Conservation (phyloP, 352 stramenopile genomes). For the Pythium sukuiense region DNA sequence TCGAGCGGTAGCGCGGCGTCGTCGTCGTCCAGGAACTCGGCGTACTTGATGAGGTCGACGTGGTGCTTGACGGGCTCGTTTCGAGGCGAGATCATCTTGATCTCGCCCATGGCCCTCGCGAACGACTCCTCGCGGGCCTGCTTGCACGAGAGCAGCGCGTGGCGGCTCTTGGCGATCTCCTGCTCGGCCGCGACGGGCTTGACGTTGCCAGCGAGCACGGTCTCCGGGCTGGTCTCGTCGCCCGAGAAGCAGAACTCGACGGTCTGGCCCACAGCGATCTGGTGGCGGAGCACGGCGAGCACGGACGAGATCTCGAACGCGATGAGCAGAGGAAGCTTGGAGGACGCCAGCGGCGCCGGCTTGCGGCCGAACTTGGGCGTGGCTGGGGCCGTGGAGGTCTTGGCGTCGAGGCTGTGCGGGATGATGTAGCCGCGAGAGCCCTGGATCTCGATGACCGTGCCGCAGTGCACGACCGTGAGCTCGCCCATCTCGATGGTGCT, state of each 20-base stretch:
- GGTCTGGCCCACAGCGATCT: conserved; percentile 64
- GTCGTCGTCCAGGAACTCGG: conserved; percentile 73
- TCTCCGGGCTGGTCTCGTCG: conserved; percentile 29
- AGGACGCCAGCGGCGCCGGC: conserved; percentile 5
- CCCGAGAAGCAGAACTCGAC: conserved; percentile 65
- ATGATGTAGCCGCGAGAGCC: conserved; percentile 77
- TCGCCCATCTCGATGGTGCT: conserved; percentile 37
- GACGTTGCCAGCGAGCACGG: conserved; percentile 52
- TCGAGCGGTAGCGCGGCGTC: conserved; percentile 43
- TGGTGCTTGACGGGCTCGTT: conserved; percentile 77
- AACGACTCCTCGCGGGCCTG: conserved; percentile 74
- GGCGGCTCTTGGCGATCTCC: conserved; percentile 68
- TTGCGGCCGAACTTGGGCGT: conserved; percentile 12
- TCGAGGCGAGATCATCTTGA: conserved; percentile 78
- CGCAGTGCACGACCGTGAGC: conserved; percentile 71
- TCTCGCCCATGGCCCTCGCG: conserved; percentile 67
- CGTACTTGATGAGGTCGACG: conserved; percentile 86
- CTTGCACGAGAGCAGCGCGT: conserved; percentile 72
- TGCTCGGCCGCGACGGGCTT: conserved; percentile 58
- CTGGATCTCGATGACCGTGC: conserved; percentile 78
- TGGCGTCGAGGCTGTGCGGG: conserved; percentile 56
- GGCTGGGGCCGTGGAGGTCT: neutral
- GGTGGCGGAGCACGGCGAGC: conserved; percentile 36
- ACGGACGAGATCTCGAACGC: conserved; percentile 63
- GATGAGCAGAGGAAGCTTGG: conserved; percentile 67